phyloP scores from a whole-genome alignment of 352 stramenopile genomes.

The Pythium scleroteichum region DNA sequence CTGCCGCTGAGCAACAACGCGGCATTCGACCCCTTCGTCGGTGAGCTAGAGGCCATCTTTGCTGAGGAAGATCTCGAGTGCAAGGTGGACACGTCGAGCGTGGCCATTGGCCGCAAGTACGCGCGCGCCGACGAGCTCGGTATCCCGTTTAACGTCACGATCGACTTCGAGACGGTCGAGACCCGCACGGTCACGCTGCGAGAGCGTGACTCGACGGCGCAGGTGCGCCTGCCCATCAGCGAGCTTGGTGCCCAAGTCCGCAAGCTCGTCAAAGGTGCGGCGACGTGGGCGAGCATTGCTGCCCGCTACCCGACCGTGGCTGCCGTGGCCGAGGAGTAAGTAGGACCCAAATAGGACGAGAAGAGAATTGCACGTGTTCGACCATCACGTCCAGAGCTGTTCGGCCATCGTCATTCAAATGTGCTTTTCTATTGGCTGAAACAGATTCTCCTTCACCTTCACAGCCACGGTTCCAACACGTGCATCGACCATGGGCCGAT shows the following conservation, averaged over 20 bases:
- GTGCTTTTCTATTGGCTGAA: conserved; percentile 1
- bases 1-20: conserved; percentile 91
- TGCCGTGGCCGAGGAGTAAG: conserved; percentile 20
- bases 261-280: conserved; percentile 83
- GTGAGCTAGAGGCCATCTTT: conserved; percentile 76
- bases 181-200: conserved; percentile 95
- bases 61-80: conserved; percentile 72
- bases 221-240: conserved; percentile 93
- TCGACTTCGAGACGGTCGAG: conserved; percentile 97
- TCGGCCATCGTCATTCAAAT: no score
- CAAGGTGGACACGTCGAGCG: conserved; percentile 95
- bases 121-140: conserved; percentile 97
- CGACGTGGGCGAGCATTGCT: conserved; percentile 82
- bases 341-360: background rate
- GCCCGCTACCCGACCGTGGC: conserved; percentile 83
- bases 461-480: background rate
- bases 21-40: conserved; percentile 80
- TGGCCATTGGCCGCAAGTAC: conserved; percentile 96
- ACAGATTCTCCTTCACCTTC: background rate
- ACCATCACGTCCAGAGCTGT: no score
- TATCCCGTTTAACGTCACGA: conserved; percentile 98
- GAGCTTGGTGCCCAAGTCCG: conserved; percentile 83
- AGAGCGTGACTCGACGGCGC: conserved; percentile 96
- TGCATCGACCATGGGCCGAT: conserved; percentile 53
- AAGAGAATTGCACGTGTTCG: background rate